Evolutionary conservation across 176 grass and related monocot genomes (phyloP).

Genomic region (Phyllostachys edulis): DNA sequence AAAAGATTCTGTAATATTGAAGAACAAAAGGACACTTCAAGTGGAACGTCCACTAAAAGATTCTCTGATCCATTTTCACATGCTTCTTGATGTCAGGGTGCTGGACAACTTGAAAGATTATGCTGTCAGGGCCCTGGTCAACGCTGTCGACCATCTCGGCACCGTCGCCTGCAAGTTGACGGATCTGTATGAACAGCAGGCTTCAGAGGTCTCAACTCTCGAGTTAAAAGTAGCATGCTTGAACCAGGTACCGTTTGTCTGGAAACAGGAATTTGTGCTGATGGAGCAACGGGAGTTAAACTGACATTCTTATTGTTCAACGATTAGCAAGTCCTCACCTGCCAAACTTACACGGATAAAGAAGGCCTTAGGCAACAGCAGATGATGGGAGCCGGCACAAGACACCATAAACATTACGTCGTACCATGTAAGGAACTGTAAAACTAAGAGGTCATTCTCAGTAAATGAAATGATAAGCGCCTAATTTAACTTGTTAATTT

Average conservation of each 20-base stretch:
- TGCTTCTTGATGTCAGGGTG: slow-evolving; percentile 61
- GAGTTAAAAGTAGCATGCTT: slow-evolving; percentile 79
- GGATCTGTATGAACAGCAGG: slow-evolving; percentile 82
- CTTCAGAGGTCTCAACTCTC: slow-evolving; percentile 59
- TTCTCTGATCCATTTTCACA: slow-evolving; percentile 6
- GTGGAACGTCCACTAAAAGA: background rate
- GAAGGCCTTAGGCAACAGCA: slow-evolving; percentile 88
- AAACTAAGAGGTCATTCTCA: slow-evolving; percentile 11
- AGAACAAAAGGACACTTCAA: slow-evolving; percentile 16
- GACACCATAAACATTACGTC: slow-evolving; percentile 87
- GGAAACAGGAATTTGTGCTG: background rate
- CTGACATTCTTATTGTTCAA: slow-evolving; percentile 32
- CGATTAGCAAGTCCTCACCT: slow-evolving; percentile 69
- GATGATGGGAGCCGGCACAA: slow-evolving; percentile 49
- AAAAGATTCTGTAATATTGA: background rate
- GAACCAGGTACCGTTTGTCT: slow-evolving; percentile 59
- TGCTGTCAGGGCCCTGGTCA: slow-evolving; percentile 87
- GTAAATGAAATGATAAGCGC: slow-evolving; percentile 4
- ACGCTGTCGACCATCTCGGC: slow-evolving; percentile 92
- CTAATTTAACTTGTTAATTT: slow-evolving; percentile 28
- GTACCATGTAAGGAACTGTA: slow-evolving; percentile 61
- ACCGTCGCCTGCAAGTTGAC: slow-evolving; percentile 90
- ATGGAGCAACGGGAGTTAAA: background rate
- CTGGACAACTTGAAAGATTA: slow-evolving; percentile 98
- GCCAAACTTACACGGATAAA: slow-evolving; percentile 90